A percentile compares a stretch with the other conserved stretches of the same genome.
Evolutionary conservation across 495 filamentous ascomycete species (phyloP).

Genomic region (Aspergillus bertholletiae): DNA sequence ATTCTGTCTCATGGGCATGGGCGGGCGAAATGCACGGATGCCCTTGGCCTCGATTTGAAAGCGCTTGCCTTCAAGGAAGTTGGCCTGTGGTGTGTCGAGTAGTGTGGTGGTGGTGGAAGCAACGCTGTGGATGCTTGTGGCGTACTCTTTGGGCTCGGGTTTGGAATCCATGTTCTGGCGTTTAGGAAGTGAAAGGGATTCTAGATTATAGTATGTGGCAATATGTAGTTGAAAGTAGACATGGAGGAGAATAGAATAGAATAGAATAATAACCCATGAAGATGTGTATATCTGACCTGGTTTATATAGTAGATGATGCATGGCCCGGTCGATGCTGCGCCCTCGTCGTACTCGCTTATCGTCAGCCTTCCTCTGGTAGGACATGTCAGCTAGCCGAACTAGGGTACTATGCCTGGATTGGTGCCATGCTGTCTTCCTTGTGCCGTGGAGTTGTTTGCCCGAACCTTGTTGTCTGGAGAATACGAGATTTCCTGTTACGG

Average conservation of each 20-base stretch:
- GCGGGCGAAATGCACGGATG: neutral
- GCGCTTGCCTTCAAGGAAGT: neutral
- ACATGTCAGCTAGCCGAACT: too few relatives aligned
- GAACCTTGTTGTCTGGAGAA: too few relatives aligned
- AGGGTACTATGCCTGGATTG: too few relatives aligned
- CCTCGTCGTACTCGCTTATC: neutral
- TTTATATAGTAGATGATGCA: neutral
- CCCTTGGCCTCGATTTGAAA: neutral
- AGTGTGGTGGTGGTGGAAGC: neutral
- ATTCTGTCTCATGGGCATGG: neutral
- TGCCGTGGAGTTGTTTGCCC: too few relatives aligned
- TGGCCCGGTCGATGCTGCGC: neutral
- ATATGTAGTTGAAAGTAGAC: neutral
- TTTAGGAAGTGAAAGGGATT: neutral
- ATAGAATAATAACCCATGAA: neutral
- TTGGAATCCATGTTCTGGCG: neutral
- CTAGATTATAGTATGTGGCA: neutral
- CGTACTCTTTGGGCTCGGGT: neutral
- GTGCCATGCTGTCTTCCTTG: too few relatives aligned
- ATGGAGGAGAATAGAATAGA: neutral
- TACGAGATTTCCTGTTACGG: too few relatives aligned
- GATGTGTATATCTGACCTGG: neutral
- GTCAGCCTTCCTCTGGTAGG: neutral
- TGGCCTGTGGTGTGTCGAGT: neutral
- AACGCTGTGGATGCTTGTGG: neutral